These are phyloP conservation scores for Plasmodium reichenowi DNA, from an alignment of 169 alveolate species.

Conservation along the genomic window DNA sequence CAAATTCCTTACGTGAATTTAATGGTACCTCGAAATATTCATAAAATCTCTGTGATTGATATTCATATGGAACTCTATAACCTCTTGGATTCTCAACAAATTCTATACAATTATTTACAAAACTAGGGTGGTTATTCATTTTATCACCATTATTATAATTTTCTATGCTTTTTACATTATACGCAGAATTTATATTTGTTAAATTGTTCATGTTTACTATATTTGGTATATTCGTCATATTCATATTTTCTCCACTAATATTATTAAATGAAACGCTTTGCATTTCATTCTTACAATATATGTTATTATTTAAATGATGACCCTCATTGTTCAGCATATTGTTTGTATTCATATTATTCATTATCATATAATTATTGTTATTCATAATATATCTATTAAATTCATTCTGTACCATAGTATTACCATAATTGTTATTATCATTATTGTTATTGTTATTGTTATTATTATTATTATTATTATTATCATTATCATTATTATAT, in stretches of 20 bases:
- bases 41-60: constrained; percentile 39
- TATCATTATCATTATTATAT: neutral
- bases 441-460: neutral
- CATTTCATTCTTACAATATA: neutral
- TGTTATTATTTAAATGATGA: neutral
- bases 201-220: constrained; percentile 5
- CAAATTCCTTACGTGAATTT: constrained; percentile 41
- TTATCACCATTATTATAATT: neutral
- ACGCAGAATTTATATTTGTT: neutral
- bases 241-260: neutral
- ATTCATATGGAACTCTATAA: constrained; percentile 51
- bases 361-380: neutral
- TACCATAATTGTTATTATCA: neutral
- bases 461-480: neutral
- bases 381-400: neutral
- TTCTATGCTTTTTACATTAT: neutral
- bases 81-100: constrained; percentile 75
- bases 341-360: neutral
- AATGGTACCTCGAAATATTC: constrained; percentile 70
- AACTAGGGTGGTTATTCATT: neutral
- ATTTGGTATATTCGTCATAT: constrained; percentile 12
- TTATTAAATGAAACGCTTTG: neutral
- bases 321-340: neutral
- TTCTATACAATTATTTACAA: constrained; percentile 11
- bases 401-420: neutral